These are phyloP conservation scores for Epichloe glyceriae DNA, from an alignment of 2,329 filamentous ascomycete genomes.

Conservation along the genomic window DNA sequence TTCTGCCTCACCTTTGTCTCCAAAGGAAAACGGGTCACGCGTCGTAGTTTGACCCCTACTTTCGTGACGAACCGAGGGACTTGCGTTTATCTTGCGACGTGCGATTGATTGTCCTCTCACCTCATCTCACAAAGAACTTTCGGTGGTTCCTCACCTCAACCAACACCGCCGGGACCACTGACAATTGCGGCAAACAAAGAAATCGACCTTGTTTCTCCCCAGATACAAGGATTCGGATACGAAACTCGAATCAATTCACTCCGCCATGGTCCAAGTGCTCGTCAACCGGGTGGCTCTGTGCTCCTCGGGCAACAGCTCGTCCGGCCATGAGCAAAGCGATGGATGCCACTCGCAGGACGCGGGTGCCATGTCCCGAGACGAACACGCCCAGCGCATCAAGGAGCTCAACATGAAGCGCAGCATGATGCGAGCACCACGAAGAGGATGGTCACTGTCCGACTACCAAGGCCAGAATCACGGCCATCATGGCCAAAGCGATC, in stretches of 20 bases:
- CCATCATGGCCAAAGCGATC: neutral
- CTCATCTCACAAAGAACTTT: neutral
- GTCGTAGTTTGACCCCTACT: neutral
- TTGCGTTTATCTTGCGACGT: neutral
- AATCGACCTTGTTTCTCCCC: neutral
- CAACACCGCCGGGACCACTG: neutral
- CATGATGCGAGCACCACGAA: conserved; percentile 26
- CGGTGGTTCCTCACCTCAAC: neutral
- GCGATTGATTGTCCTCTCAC: neutral
- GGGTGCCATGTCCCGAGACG: conserved; percentile 25
- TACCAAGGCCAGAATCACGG: conserved; percentile 22
- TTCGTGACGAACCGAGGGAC: neutral
- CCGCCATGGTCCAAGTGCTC: conserved; percentile 21
- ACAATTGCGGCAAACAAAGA: neutral
- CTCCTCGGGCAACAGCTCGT: conserved; percentile 10
- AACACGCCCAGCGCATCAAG: conserved; percentile 25
- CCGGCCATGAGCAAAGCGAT: conserved; percentile 13
- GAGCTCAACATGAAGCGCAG: conserved; percentile 25
- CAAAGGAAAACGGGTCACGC: neutral
- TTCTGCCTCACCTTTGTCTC: neutral
- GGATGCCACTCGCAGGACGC: conserved; percentile 8
- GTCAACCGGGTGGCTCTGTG: conserved; percentile 15
- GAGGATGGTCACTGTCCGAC: conserved; percentile 35
- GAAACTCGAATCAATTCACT: neutral
- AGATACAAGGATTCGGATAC: neutral